Evolutionary conservation across 805 yeast genomes (phyloP).

Genomic region (Pichia scutulata): DNA sequence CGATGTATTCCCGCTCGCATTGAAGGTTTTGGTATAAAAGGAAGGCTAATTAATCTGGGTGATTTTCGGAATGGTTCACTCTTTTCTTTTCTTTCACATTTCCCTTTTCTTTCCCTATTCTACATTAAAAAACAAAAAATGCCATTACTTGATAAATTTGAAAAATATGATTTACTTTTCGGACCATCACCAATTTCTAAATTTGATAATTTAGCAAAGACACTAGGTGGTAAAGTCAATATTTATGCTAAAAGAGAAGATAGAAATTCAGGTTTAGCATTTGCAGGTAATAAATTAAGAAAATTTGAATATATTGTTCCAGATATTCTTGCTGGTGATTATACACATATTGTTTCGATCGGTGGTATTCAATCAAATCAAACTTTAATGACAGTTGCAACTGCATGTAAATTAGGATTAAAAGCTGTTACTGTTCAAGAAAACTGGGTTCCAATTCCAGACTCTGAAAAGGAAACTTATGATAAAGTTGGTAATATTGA

Average conservation of each 20-base stretch:
- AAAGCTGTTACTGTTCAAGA: slow-evolving; percentile 31
- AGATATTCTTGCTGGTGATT: slow-evolving; percentile 27
- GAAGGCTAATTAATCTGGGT: background rate
- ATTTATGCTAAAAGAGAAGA: slow-evolving; percentile 31
- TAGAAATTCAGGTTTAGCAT: slow-evolving; percentile 30
- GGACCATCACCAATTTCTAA: slow-evolving; percentile 31
- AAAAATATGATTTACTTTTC: slow-evolving; percentile 25
- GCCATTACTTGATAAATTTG: slow-evolving; percentile 18
- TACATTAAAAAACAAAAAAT: slow-evolving; percentile 1
- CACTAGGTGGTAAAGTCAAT: slow-evolving; percentile 27
- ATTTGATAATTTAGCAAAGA: slow-evolving; percentile 24
- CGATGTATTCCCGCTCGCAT: background rate
- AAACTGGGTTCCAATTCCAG: slow-evolving; percentile 31
- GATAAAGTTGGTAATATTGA: slow-evolving; percentile 32
- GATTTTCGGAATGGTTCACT: no score
- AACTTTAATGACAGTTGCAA: slow-evolving; percentile 31
- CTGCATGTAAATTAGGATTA: slow-evolving; percentile 30
- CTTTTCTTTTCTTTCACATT: no score
- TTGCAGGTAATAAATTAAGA: slow-evolving; percentile 30
- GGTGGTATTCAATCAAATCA: slow-evolving; percentile 31
- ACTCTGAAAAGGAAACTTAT: slow-evolving; percentile 23
- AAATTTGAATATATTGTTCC: slow-evolving; percentile 30
- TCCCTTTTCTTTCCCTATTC: no score
- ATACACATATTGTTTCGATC: slow-evolving; percentile 30
- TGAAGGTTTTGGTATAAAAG: background rate